A percentile compares a stretch with the other conserved stretches of the same genome.
phyloP scores from a whole-genome alignment of 768 basidiomycete species.

The Amanita subjunquillea region DNA sequence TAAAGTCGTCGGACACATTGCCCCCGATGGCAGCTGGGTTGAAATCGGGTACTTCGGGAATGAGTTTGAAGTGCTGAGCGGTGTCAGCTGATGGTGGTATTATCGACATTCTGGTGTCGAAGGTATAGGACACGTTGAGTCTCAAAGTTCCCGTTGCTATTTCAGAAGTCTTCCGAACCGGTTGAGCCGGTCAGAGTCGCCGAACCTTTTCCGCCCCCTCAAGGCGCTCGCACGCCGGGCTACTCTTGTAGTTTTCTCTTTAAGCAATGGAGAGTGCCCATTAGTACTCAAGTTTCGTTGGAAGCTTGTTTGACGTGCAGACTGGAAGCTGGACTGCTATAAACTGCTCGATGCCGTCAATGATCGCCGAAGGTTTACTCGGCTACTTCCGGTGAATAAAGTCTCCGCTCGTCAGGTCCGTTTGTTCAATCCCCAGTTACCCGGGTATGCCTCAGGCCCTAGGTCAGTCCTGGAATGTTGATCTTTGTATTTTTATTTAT shows the following conservation, averaged over 20 bases:
- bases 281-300: background rate
- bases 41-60: slow-evolving; percentile 5
- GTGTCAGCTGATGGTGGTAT: background rate
- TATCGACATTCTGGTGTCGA: background rate
- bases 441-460: background rate
- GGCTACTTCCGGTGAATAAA: background rate
- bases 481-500: background rate
- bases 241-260: background rate
- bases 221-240: background rate
- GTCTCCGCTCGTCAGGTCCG: background rate
- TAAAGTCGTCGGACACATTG: slow-evolving; percentile 23
- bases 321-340: background rate
- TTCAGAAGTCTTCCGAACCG: too few species aligned
- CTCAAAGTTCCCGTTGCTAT: too few species aligned
- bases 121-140: background rate
- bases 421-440: background rate
- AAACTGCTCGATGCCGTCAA: background rate
- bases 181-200: too few species aligned
- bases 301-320: background rate
- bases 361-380: background rate
- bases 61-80: background rate
- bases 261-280: background rate
- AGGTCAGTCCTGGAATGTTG: background rate
- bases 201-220: too few species aligned
- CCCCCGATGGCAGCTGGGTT: slow-evolving; percentile 19